Base-by-base conservation (phyloP, 2,329 filamentous ascomycete species). In the Grosmannia clavigera region DNA sequence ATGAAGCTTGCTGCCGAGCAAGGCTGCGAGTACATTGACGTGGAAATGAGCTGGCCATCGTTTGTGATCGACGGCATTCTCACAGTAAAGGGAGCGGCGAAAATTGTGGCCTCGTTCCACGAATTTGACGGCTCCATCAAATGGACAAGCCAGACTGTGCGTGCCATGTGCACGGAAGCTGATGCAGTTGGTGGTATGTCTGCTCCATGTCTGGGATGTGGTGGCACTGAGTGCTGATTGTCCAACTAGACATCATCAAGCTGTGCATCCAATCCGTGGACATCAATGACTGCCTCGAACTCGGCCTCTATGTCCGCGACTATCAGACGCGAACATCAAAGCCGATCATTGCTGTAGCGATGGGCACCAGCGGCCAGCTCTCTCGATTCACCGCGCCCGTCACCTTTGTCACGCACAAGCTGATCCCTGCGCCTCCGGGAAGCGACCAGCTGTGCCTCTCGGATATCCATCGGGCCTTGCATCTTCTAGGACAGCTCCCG, bases 321-420 rank as follows among this genome's bases (percentile, higher is more conserved):
- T 50, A 43, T 27, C 38, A 40, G 16, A 7, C 12, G 27, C 9
- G 12, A 16, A 33, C 6, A 16, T 10, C 27, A 14, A 48, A 40
- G 40, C 55, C 55, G 38, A 57, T 57, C 14, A 57, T 57, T 27
- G 55, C 55, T 40, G 55, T 57, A 11, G 55, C 55, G 27, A 57
- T 57, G 55, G 55, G 55, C 27, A 16, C 40, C 10, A 16, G 50
- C 19, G 55, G 55, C 43, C 55, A 57, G 55, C 55, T 57, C 9
- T 57, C 55, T 10, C 55, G 55, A 14, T 57, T 57, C 40, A 57
- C 55, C 14, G 55, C 40, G 40, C 55, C 55, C 16, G 40, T 57
- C 25, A 57, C 55, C 27, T 57, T 57, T 50, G 55, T 40, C 40
- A 57, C 55, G 7, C 55, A 57, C 55, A 19, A 29, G n/a, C 40